Evolutionary conservation across 768 basidiomycete genomes (phyloP).

Genomic region (Mycena alexandri): DNA sequence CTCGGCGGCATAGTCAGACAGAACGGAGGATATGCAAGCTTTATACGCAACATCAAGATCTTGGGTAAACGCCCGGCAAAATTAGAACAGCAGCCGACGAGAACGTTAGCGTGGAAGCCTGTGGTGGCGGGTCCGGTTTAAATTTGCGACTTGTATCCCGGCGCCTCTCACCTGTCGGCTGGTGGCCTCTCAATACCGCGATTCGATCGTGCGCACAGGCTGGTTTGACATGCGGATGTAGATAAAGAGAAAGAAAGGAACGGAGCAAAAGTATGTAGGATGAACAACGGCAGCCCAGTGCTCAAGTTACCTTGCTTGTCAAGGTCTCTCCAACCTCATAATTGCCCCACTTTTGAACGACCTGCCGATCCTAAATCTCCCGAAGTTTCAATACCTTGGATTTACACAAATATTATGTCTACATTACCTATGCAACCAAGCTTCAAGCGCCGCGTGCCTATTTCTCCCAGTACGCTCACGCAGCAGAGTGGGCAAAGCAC

Average conservation of each 20-base stretch:
- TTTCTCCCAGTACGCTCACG: no score
- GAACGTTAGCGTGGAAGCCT: background rate
- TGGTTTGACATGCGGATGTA: slow-evolving; percentile 9
- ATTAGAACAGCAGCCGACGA: slow-evolving; percentile 7
- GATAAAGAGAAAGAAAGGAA: slow-evolving; percentile 9
- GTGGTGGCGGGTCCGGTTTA: slow-evolving; percentile 1
- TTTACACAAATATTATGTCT: no score
- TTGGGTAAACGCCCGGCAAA: slow-evolving; percentile 10
- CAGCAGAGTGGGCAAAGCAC: no score
- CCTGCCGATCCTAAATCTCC: no score
- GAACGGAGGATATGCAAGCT: slow-evolving; percentile 15
- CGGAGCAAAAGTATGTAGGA: slow-evolving; percentile 7
- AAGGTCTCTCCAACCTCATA: no score
- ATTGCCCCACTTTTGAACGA: no score
- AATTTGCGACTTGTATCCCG: slow-evolving; percentile 3
- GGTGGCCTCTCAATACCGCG: background rate
- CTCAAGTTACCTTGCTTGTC: no score
- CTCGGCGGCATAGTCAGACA: slow-evolving; percentile 9
- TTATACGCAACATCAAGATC: slow-evolving; percentile 14
- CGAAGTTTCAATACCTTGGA: no score
- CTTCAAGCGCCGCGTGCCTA: no score
- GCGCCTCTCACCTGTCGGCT: background rate
- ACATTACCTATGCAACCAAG: no score
- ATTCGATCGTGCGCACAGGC: slow-evolving; percentile 2
- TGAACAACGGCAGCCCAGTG: slow-evolving; percentile 1